Percentiles rank a stretch among this genome's conserved stretches.
Conservation (phyloP, 2,329 filamentous ascomycete species). For the Cladosporium sp. region DNA sequence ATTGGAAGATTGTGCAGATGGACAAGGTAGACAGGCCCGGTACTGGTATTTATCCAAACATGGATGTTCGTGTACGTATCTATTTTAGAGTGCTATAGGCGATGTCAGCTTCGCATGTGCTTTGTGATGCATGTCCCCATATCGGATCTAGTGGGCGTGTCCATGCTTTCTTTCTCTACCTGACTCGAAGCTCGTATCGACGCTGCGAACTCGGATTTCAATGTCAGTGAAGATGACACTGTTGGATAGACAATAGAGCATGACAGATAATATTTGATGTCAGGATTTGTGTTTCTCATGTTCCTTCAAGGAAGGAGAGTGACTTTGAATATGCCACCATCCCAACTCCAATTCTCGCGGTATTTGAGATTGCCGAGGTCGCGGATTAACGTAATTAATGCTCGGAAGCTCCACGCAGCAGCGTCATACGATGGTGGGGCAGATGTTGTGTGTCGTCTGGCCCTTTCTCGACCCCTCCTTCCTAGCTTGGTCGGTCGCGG, state of each 20-base stretch:
- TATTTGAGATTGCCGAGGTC: constrained; percentile 8
- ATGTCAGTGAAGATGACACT: background rate
- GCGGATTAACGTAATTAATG: background rate
- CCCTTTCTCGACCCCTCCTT: constrained; percentile 4
- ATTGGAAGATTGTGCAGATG: background rate
- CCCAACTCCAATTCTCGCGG: background rate
- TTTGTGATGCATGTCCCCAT: background rate
- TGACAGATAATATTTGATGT: background rate
- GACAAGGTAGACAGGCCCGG: too few species aligned
- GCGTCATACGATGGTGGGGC: constrained; percentile 4
- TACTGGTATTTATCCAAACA: background rate
- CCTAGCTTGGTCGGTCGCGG: background rate
- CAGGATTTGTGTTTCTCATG: background rate
- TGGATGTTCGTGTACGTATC: background rate
- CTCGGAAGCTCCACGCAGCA: background rate
- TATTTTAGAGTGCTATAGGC: background rate
- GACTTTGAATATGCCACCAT: background rate
- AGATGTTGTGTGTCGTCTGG: constrained; percentile 2
- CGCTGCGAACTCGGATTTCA: background rate
- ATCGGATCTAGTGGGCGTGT: background rate
- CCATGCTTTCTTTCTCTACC: background rate
- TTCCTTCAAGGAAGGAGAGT: background rate
- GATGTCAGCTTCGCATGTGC: background rate
- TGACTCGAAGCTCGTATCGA: background rate
- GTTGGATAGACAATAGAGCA: too few species aligned